Evolutionary conservation across 2,329 filamentous ascomycete genomes (phyloP).

Genomic region (Thermoascus crustaceus): DNA sequence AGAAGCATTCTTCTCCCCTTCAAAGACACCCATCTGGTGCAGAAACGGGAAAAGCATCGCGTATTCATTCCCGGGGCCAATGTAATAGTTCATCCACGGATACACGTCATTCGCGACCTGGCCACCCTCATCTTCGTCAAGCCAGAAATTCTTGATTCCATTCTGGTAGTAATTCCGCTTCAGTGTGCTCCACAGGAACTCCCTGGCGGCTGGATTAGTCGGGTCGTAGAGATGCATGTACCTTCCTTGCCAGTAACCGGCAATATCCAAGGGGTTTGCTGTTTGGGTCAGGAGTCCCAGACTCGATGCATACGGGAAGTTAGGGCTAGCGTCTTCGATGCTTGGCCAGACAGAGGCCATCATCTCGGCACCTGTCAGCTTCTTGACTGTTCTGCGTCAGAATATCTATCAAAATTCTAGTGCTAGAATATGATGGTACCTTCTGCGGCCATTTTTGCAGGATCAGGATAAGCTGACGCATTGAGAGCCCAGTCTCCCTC

Average conservation of each 20-base stretch:
- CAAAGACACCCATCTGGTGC: no score
- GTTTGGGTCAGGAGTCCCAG: slow-evolving; percentile 52
- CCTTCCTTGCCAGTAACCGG: slow-evolving; percentile 52
- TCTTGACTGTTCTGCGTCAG: slow-evolving; percentile 24
- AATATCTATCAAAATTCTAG: background rate
- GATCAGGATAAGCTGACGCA: slow-evolving; percentile 56
- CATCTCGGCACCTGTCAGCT: slow-evolving; percentile 57
- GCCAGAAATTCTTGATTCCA: slow-evolving; percentile 59
- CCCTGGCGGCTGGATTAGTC: slow-evolving; percentile 52
- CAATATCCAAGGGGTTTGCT: slow-evolving; percentile 51
- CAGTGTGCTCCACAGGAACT: slow-evolving; percentile 52
- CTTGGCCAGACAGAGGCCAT: slow-evolving; percentile 67
- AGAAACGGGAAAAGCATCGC: slow-evolving; percentile 50
- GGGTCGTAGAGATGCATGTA: slow-evolving; percentile 54
- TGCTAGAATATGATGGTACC: slow-evolving; percentile 8
- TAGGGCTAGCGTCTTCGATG: slow-evolving; percentile 51
- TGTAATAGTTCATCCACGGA: slow-evolving; percentile 56
- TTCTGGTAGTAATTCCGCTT: slow-evolving; percentile 55
- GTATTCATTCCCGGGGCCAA: slow-evolving; percentile 54
- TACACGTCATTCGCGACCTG: slow-evolving; percentile 59
- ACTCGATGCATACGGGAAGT: slow-evolving; percentile 55
- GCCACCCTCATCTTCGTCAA: slow-evolving; percentile 62
- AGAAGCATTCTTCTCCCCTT: slow-evolving; percentile 46
- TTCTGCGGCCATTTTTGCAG: slow-evolving; percentile 29
- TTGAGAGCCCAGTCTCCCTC: slow-evolving; percentile 65